These are phyloP conservation scores for Monosporascus sp. DNA, from an alignment of 2,329 filamentous ascomycete genomes.

Conservation along the genomic window DNA sequence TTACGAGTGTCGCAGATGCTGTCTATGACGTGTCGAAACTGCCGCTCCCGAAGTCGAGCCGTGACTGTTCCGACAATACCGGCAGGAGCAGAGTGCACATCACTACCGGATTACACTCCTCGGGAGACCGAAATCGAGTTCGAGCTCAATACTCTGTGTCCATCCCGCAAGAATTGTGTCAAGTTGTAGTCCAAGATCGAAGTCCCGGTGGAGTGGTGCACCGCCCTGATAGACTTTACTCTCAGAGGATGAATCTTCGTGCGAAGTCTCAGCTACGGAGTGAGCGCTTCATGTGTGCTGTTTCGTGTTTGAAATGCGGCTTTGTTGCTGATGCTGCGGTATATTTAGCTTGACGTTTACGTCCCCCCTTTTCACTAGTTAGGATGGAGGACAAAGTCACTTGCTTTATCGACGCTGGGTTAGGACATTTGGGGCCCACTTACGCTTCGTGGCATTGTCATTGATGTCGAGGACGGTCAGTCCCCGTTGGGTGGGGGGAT, in stretches of 20 bases:
- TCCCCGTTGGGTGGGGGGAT: conserved; percentile 10
- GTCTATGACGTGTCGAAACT: neutral
- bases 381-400: conserved; percentile 9
- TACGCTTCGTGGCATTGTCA: conserved; percentile 46
- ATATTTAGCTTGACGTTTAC: conserved; percentile 6
- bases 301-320: neutral
- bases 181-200: neutral
- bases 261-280: neutral
- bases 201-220: neutral
- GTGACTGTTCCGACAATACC: neutral
- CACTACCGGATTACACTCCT: neutral
- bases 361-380: conserved; percentile 4
- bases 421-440: conserved; percentile 47
- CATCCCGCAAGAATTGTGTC: neutral
- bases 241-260: neutral
- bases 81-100: neutral
- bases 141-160: neutral
- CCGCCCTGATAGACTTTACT: neutral
- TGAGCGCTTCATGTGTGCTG: neutral
- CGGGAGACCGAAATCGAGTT: neutral
- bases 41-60: neutral
- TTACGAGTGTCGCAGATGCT: neutral
- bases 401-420: conserved; percentile 49
- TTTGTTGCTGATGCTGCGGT: neutral
- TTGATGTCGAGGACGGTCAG: conserved; percentile 40